Percentiles rank a stretch among this genome's conserved stretches.
These are phyloP conservation scores for Aspergillus carbonarius DNA, from an alignment of 2,329 filamentous ascomycete species.

Conservation along the genomic window DNA sequence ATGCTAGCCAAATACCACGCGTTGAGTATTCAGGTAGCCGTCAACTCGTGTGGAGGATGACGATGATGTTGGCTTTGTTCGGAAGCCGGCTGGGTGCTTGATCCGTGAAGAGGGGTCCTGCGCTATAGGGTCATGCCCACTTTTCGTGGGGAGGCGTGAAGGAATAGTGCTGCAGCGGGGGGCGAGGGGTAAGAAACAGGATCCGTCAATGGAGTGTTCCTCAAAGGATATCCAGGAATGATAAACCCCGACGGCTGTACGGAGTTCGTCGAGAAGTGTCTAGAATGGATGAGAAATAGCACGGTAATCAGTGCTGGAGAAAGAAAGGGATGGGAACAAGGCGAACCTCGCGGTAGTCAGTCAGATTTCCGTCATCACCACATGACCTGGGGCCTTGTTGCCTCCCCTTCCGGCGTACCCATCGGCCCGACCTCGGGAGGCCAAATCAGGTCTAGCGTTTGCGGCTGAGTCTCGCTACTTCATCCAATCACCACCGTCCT, in stretches of 20 bases:
- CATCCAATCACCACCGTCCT: not conserved
- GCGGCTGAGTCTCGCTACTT: not conserved
- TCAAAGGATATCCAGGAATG: not conserved
- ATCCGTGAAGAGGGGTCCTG: constrained; percentile 4
- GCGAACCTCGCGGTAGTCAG: constrained; percentile 14
- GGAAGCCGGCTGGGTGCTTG: not conserved
- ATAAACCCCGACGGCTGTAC: not conserved
- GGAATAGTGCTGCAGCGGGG: constrained; percentile 10
- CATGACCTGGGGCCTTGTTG: constrained; percentile 17
- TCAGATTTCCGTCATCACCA: constrained; percentile 26
- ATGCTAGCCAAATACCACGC: constrained; percentile 11
- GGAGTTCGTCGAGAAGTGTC: not conserved
- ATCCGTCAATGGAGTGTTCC: constrained; percentile 1
- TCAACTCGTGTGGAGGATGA: not conserved
- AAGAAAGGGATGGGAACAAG: constrained; percentile 9
- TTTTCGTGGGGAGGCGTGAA: constrained; percentile 17
- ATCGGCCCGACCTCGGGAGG: constrained; percentile 14
- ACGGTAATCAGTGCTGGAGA: constrained; percentile 15
- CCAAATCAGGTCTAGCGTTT: constrained; percentile 5
- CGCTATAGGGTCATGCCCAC: constrained; percentile 19
- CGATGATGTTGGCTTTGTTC: not conserved
- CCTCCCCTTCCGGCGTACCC: constrained; percentile 9
- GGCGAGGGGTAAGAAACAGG: constrained; percentile 17
- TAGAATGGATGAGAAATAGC: constrained; percentile 11
- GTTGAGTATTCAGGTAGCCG: constrained; percentile 6